A percentile compares a stretch with the other conserved stretches of the same genome.
phyloP scores from a whole-genome alignment of 306 rosid genomes.

The Prunus mira region DNA sequence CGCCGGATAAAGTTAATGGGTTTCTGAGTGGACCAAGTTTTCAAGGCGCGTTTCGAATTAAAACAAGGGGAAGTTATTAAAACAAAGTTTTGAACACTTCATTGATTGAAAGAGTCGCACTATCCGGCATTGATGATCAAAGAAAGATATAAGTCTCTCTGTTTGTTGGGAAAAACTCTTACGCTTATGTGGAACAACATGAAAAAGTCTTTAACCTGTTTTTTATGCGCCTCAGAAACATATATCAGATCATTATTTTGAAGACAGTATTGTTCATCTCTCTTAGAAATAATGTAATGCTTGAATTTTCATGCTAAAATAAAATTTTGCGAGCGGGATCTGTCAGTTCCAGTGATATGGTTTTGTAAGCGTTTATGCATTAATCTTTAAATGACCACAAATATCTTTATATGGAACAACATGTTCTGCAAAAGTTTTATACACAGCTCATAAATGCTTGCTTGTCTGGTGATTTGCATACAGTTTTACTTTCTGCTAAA shows the following conservation, averaged over 20 bases:
- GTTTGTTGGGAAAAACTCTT: background rate
- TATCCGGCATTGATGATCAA: background rate
- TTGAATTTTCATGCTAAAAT: too few species aligned
- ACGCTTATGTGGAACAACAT: background rate
- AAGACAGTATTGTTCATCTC: background rate
- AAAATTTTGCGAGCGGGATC: too few species aligned
- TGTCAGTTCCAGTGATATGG: too few species aligned
- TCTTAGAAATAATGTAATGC: too few species aligned
- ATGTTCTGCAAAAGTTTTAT: too few species aligned
- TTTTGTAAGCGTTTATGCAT: too few species aligned
- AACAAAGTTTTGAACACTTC: background rate
- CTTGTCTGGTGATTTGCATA: too few species aligned
- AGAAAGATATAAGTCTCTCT: background rate
- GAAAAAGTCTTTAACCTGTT: background rate
- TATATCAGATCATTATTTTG: background rate
- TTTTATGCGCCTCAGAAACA: background rate
- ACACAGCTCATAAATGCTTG: too few species aligned
- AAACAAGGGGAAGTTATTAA: background rate
- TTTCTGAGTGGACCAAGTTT: background rate
- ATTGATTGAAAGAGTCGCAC: conserved; percentile 5
- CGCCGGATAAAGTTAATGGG: background rate
- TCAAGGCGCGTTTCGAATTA: background rate
- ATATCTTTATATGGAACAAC: too few species aligned
- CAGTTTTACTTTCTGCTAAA: too few species aligned
- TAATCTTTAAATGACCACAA: too few species aligned